Conservation (phyloP, 768 basidiomycete genomes). For the Suillus subluteus region DNA sequence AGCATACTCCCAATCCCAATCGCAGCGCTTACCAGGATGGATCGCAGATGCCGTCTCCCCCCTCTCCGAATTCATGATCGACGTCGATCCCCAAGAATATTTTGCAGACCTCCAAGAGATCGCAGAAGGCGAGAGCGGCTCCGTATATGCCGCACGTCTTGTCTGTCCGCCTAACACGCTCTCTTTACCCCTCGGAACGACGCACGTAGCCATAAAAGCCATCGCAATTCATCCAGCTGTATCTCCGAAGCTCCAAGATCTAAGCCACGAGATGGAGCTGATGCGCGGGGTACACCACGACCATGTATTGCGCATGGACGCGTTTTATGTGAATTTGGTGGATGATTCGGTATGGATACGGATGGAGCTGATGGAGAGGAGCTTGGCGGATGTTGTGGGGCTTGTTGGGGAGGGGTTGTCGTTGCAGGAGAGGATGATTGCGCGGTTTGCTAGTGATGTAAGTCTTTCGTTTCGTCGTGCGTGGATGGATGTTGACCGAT, state of each 20-base stretch:
- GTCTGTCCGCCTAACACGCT: conserved; percentile 20
- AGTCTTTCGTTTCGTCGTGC: conserved; percentile 32
- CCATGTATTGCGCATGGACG: conserved; percentile 69
- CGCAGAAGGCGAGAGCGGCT: conserved; percentile 83
- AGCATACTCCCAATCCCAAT: conserved; percentile 38
- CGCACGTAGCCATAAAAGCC: conserved; percentile 73
- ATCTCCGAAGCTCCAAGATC: conserved; percentile 63
- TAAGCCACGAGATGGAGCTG: conserved; percentile 62
- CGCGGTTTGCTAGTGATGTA: conserved; percentile 78
- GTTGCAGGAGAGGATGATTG: conserved; percentile 70
- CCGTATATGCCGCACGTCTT: conserved; percentile 55
- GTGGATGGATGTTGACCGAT: not conserved
- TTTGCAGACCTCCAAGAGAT: conserved; percentile 77
- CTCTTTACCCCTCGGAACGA: conserved; percentile 27
- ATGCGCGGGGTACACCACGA: conserved; percentile 61
- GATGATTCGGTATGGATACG: conserved; percentile 73
- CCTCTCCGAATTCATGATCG: conserved; percentile 64
- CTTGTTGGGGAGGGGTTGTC: conserved; percentile 63
- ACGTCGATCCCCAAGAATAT: conserved; percentile 62
- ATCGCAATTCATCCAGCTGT: conserved; percentile 36
- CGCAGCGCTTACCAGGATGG: conserved; percentile 63
- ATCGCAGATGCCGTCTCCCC: conserved; percentile 61
- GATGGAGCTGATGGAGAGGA: conserved; percentile 91
- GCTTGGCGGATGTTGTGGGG: conserved; percentile 78
- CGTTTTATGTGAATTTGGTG: conserved; percentile 66